These are phyloP conservation scores for Atalantia buxifolia DNA, from an alignment of 345 rosid genomes.

Conservation along the genomic window DNA sequence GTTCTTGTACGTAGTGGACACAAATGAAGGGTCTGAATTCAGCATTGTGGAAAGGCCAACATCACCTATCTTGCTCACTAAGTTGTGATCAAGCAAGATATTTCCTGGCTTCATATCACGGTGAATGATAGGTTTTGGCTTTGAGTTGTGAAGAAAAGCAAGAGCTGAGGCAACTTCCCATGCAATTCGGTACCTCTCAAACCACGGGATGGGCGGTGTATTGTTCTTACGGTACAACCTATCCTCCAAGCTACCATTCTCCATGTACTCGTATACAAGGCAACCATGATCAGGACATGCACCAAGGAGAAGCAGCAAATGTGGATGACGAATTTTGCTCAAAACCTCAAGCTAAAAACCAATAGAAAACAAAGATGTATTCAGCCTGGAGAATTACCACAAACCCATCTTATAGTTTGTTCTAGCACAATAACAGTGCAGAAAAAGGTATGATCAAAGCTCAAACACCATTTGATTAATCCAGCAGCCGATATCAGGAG, in stretches of 20 bases:
- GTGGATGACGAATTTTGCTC: conserved; percentile 82
- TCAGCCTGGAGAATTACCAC: neutral
- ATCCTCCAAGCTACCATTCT: conserved; percentile 82
- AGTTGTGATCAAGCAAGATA: conserved; percentile 73
- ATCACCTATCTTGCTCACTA: conserved; percentile 89
- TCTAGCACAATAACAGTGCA: neutral
- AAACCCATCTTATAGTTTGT: neutral
- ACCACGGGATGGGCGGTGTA: conserved; percentile 75
- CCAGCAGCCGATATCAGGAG: neutral
- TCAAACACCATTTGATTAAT: neutral
- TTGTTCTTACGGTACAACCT: conserved; percentile 45
- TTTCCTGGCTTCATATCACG: conserved; percentile 93
- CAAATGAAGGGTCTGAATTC: conserved; percentile 27
- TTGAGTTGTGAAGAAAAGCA: conserved; percentile 72
- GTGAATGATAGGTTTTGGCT: conserved; percentile 73
- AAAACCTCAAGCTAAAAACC: conserved; percentile 65
- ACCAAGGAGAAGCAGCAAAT: conserved; percentile 88
- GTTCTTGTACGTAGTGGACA: conserved; percentile 39
- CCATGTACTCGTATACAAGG: conserved; percentile 82
- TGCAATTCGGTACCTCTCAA: conserved; percentile 64
- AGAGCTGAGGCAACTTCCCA: conserved; percentile 92
- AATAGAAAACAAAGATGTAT: conserved; percentile 7
- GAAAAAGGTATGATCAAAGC: neutral
- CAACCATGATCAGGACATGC: conserved; percentile 78
- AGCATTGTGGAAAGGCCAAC: conserved; percentile 79